Percentiles rank a stretch among this genome's conserved stretches.
Conservation (phyloP, 345 rosid species). For the Excoecaria agallocha region DNA sequence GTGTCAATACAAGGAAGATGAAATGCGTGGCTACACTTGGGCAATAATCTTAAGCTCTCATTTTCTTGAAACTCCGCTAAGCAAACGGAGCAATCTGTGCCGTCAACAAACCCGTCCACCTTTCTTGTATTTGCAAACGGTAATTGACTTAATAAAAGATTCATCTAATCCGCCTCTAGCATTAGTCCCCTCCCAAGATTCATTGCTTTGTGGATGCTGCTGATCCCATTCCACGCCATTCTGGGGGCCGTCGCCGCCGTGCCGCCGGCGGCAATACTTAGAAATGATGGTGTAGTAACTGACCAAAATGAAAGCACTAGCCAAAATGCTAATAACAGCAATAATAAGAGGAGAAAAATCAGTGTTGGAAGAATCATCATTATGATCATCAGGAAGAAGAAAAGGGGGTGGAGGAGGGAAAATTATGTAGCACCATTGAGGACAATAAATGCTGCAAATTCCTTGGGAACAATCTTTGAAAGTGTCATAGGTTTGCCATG, state of each 20-base stretch:
- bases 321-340: constrained; percentile 66
- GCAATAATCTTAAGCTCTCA: constrained; percentile 63
- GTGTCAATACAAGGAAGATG: constrained; percentile 83
- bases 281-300: constrained; percentile 74
- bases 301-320: constrained; percentile 64
- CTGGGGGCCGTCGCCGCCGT: neutral
- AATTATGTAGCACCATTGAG: constrained; percentile 75
- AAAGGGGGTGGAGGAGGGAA: constrained; percentile 79
- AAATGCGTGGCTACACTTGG: constrained; percentile 81
- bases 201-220: constrained; percentile 18
- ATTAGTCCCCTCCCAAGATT: constrained; percentile 6
- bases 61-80: constrained; percentile 67
- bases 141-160: constrained; percentile 49
- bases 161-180: constrained; percentile 51
- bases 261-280: constrained; percentile 46
- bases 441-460: constrained; percentile 78
- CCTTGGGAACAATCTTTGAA: constrained; percentile 78
- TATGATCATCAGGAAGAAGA: constrained; percentile 27
- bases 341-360: constrained; percentile 70
- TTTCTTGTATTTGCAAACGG: constrained; percentile 48
- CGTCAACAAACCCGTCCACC: constrained; percentile 59
- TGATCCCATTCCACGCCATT: constrained; percentile 10
- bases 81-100: constrained; percentile 70
- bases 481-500: constrained; percentile 44
- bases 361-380: constrained; percentile 29